Evolutionary conservation across 495 filamentous ascomycete species (phyloP), one percentile per base, ranked within the genome.

Genomic region (Trypethelium eluteriae): DNA sequence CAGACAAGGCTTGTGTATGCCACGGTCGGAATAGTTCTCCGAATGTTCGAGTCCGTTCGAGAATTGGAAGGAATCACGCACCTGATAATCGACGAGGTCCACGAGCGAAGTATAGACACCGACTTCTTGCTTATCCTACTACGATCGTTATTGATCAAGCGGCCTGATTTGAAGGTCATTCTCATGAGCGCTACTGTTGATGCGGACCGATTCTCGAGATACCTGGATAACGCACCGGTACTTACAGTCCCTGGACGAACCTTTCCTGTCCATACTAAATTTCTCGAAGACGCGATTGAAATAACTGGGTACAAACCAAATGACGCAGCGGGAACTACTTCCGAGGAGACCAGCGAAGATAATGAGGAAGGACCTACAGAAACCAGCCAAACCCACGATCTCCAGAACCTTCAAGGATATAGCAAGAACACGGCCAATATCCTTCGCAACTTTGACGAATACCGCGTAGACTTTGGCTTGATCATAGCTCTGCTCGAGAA

Each of bases 141-240:
- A 34, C 89, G 90, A 70, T 89, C 92, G 69, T 79, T 97, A 16
- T 82, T 96, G 72, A 69, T 82, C 32, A 82, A 82, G 64, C 81
- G 91, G 62, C 88, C 87, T 62, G 84, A 92, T 57, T 77, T 96
- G 57, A 88, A 88, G 70, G 88, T 98, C 38, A 82, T 98, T 39
- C 82, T 98, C 36, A 98, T 97, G 94, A 96, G 93, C 63, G 94
- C 94, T 5, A 98, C 94, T 2, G 88, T 97, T 9, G 90, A 98
- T 74, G 91, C 94, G 6, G 86, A 93, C 66, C 86, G 86, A 16
- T 96, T 98, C 74, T 96, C 94, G 0, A 85, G 83, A 2, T 98
- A 98, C 70, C 81, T 98, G 0, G 84, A 85, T 34, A 86, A 86
- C 25, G 93, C 93, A 5, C 93, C 94, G 0, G 84, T 96, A 34